Conservation (phyloP, 2,329 filamentous ascomycete genomes). For the Cadophora luteo-olivacea region DNA sequence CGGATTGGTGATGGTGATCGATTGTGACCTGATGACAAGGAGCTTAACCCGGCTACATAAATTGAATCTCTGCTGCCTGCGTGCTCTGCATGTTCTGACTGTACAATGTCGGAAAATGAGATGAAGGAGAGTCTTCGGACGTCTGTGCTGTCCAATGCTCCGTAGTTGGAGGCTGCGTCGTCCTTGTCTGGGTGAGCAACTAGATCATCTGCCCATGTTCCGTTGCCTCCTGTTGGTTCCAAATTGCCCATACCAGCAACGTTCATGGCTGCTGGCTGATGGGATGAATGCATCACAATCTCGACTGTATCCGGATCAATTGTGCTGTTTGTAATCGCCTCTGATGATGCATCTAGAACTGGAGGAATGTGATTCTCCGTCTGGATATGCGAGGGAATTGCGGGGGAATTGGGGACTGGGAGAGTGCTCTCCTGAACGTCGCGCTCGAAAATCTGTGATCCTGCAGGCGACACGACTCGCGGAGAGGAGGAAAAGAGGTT, state of each 20-base stretch:
- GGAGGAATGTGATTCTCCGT: conserved; percentile 94
- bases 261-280: conserved; percentile 77
- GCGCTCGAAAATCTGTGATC: conserved; percentile 88
- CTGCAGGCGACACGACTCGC: conserved; percentile 77
- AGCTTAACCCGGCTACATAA: conserved; percentile 71
- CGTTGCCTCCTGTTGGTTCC: conserved; percentile 44
- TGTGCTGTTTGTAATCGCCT: conserved; percentile 86
- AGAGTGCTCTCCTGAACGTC: conserved; percentile 83
- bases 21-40: conserved; percentile 60
- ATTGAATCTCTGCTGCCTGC: conserved; percentile 71
- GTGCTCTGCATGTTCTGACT: conserved; percentile 75
- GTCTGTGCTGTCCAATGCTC: conserved; percentile 77
- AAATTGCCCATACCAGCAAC: conserved; percentile 60
- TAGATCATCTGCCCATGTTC: conserved; percentile 49
- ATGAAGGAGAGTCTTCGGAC: conserved; percentile 90
- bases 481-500: conserved; percentile 73
- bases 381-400: conserved; percentile 92
- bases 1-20: conserved; percentile 82
- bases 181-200: conserved; percentile 58
- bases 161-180: conserved; percentile 77
- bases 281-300: conserved; percentile 85
- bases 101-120: conserved; percentile 94
- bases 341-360: conserved; percentile 87
- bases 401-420: conserved; percentile 74
- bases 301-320: conserved; percentile 90